phyloP scores from a whole-genome alignment of 2,329 filamentous ascomycete genomes.

The Diaporthe nobilis region DNA sequence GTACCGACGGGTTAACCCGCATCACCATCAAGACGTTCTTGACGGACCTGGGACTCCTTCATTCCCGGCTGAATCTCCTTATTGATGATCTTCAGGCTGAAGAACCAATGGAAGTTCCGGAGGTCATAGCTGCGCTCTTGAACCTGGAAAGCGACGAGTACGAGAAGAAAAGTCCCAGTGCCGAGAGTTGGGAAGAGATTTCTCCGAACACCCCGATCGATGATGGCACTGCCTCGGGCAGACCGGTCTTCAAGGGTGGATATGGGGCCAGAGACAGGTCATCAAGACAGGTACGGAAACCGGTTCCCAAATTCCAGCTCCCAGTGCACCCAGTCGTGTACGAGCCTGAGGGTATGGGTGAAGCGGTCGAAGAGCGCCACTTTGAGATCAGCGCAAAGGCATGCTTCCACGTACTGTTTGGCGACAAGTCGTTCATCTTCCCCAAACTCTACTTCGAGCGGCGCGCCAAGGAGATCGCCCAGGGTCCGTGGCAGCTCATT shows the following conservation, averaged over 20 bases:
- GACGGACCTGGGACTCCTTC: slow-evolving; percentile 86
- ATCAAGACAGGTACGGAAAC: slow-evolving; percentile 53
- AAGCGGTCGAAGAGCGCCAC: slow-evolving; percentile 81
- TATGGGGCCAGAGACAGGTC: slow-evolving; percentile 54
- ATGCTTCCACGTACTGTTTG: slow-evolving; percentile 95
- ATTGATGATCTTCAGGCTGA: slow-evolving; percentile 84
- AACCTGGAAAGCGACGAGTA: slow-evolving; percentile 78
- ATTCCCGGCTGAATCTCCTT: slow-evolving; percentile 86
- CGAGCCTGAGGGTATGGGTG: slow-evolving; percentile 85
- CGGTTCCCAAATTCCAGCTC: slow-evolving; percentile 81
- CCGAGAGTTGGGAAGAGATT: slow-evolving; percentile 93
- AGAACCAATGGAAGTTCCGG: slow-evolving; percentile 76
- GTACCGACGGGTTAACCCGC: slow-evolving; percentile 76
- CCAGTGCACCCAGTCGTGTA: slow-evolving; percentile 86
- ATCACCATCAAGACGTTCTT: slow-evolving; percentile 94
- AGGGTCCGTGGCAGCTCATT: slow-evolving; percentile 84
- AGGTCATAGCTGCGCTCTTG: slow-evolving; percentile 79
- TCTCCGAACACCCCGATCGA: slow-evolving; percentile 72
- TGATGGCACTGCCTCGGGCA: slow-evolving; percentile 64
- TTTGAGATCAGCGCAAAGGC: slow-evolving; percentile 95
- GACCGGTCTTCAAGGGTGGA: slow-evolving; percentile 54
- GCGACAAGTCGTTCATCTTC: slow-evolving; percentile 95
- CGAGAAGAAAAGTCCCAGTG: slow-evolving; percentile 76
- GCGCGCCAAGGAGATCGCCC: slow-evolving; percentile 82
- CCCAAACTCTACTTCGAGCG: slow-evolving; percentile 90